Percentiles rank a stretch among this genome's conserved stretches.
These are phyloP conservation scores for Vanderwaltozyma polyspora DNA, from an alignment of 805 yeast species.

Conservation along the genomic window DNA sequence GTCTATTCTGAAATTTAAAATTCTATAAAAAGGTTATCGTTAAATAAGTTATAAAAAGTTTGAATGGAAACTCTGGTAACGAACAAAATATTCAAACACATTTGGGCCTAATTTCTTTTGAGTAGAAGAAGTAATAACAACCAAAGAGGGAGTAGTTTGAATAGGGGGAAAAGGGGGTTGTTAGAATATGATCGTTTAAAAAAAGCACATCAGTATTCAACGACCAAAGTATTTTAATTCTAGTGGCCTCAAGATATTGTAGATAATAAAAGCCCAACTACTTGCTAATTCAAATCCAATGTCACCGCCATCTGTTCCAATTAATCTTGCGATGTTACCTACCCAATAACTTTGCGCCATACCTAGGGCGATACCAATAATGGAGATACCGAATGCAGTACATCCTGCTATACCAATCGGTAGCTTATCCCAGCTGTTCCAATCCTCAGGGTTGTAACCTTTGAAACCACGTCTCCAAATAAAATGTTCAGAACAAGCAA, in stretches of 20 bases:
- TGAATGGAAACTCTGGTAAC: no score
- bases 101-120: no score
- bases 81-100: no score
- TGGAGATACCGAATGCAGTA: slow-evolving; percentile 72
- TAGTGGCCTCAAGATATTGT: slow-evolving; percentile 47
- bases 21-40: no score
- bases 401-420: slow-evolving; percentile 74
- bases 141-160: no score
- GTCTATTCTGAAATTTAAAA: no score
- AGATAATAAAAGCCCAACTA: slow-evolving; percentile 56
- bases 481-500: slow-evolving; percentile 69
- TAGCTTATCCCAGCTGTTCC: slow-evolving; percentile 43
- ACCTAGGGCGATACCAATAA: slow-evolving; percentile 74
- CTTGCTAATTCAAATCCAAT: slow-evolving; percentile 75
- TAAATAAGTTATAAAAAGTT: no score
- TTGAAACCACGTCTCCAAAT: slow-evolving; percentile 56
- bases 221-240: slow-evolving; percentile 57
- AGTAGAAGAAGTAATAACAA: no score
- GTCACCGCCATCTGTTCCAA: slow-evolving; percentile 46
- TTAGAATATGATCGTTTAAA: no score
- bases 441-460: slow-evolving; percentile 52
- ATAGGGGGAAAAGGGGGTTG: no score
- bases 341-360: slow-evolving; percentile 78
- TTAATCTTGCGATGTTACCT: slow-evolving; percentile 51
- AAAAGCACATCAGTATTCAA: no score